Percentiles rank a stretch among this genome's conserved stretches.
Conservation (phyloP, 2,329 filamentous ascomycete species). For the Colletotrichum magnum region DNA sequence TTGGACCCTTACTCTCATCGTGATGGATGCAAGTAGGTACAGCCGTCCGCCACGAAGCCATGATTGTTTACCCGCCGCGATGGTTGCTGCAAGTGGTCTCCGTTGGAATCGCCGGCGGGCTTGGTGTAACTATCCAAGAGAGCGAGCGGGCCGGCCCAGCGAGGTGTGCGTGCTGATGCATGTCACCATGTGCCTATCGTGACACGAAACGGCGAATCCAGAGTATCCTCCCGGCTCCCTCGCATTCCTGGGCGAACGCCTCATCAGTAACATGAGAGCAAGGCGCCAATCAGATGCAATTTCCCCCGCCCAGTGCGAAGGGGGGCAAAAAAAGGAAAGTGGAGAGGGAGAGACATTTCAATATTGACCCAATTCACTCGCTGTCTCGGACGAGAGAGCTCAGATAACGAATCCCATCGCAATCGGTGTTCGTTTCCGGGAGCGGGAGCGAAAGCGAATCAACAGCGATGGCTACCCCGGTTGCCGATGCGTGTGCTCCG, state of each 20-base stretch:
- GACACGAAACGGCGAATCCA: too few species aligned
- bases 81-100: too few species aligned
- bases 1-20: neutral
- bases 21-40: too few species aligned
- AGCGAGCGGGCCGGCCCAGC: too few species aligned
- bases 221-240: too few species aligned
- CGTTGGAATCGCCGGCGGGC: too few species aligned
- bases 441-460: neutral
- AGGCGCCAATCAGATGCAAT: constrained; percentile 5
- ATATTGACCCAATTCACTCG: neutral
- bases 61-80: too few species aligned
- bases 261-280: neutral
- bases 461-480: neutral
- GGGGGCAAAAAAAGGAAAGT: neutral
- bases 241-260: neutral
- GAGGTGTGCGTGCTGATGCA: too few species aligned
- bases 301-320: neutral
- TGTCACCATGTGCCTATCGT: too few species aligned
- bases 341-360: neutral
- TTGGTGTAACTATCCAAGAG: too few species aligned
- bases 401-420: neutral
- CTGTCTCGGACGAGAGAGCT: neutral
- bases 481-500: neutral
- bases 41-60: too few species aligned
- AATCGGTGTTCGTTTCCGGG: neutral